Evolutionary conservation across 352 stramenopile genomes (phyloP), one percentile per base, ranked within the genome.

Genomic region (Pilasporangium apinafurcum): DNA sequence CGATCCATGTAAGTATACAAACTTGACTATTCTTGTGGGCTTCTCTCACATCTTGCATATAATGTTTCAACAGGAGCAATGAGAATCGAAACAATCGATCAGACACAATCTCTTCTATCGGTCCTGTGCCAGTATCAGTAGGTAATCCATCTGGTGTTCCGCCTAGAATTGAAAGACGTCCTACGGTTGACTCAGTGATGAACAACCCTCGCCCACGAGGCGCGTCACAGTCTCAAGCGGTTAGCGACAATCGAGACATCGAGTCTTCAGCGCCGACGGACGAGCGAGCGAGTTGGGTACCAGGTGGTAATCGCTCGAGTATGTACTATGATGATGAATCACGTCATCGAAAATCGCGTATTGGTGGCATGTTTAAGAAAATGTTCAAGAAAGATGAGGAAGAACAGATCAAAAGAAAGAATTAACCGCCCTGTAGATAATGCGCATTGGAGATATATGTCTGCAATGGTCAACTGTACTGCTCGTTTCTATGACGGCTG

Each of bases 311-410:
- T 25, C 59, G 77, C 8, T 51, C 59, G 30, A 86, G 68, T 55
- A 56, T 85, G 28, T 79, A 82, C 56, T 78, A 75, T 50, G 61
- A 73, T 28, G 79, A 92, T 31, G 64, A 86, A 22, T 53, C 54
- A 6, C 47, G 43, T 7, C 69, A 79, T 28, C 76, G 80, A 28
- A 89, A 89, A 54, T 92, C 76, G 14, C 74, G 76, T 8, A 83
- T 92, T 31, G 77, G 80, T 37, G 76, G 80, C 55, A 87, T 89
- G 72, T 86, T 92, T 62, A 92, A 92, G 63, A 92, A 92, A 51
- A 92, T 92, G 76, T 92, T 92, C 70, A 92, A 89, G 68, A 89
- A 89, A 56, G 74, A 89, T 24, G 70, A 81, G 52, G 55, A 68
- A 24, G 27, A 13, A 39, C 24, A 8, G 6, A 39, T 9, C 12